A percentile compares a stretch with the other conserved stretches of the same genome.
phyloP scores from a whole-genome alignment of 805 yeast genomes.

The Monosporozyma siamensis region DNA sequence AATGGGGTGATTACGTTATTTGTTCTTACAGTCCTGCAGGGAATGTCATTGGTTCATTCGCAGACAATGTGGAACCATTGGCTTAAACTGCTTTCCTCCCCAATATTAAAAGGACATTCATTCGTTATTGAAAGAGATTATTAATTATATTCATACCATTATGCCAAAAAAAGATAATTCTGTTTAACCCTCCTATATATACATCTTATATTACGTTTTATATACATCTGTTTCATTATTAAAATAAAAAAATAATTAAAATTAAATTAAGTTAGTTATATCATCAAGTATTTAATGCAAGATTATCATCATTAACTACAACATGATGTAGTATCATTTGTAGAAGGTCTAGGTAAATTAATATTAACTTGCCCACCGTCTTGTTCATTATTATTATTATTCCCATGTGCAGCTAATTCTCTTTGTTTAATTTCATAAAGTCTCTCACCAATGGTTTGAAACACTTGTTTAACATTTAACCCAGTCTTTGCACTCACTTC shows the following conservation, averaged over 20 bases:
- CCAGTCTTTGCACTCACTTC: slow-evolving; percentile 58
- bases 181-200: not conserved
- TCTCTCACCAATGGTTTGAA: slow-evolving; percentile 41
- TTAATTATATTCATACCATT: slow-evolving; percentile 28
- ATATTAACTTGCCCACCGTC: slow-evolving; percentile 21
- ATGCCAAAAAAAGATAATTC: too few species aligned
- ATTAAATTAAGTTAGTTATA: too few species aligned
- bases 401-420: slow-evolving; percentile 9
- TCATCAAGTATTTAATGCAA: too few species aligned
- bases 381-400: slow-evolving; percentile 7
- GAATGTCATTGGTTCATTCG: slow-evolving; percentile 49
- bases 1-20: slow-evolving; percentile 53
- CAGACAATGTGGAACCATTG: slow-evolving; percentile 24
- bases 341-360: slow-evolving; percentile 36
- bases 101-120: too few species aligned
- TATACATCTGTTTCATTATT: not conserved
- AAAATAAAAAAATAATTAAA: too few species aligned
- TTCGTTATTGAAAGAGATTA: too few species aligned
- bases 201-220: not conserved
- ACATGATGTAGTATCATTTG: slow-evolving; percentile 35
- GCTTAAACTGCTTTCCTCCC: too few species aligned
- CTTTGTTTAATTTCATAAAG: slow-evolving; percentile 27
- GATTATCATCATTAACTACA: too few species aligned
- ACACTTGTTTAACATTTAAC: slow-evolving; percentile 38
- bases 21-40: slow-evolving; percentile 75